These are phyloP conservation scores for Debaryomyces fabryi DNA, from an alignment of 1,139 yeast species.

Conservation along the genomic window DNA sequence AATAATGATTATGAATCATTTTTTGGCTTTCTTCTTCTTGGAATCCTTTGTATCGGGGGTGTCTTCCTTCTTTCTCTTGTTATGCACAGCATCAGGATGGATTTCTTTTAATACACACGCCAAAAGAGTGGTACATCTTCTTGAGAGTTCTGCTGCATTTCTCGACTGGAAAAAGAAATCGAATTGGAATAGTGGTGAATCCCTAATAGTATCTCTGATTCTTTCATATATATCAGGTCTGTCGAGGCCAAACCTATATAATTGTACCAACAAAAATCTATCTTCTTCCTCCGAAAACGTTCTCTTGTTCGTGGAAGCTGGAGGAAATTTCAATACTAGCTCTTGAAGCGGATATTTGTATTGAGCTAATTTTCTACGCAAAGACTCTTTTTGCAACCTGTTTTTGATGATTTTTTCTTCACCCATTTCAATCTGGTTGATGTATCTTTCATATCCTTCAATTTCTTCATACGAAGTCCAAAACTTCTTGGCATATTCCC, in stretches of 20 bases:
- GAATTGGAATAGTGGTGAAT: slow-evolving; percentile 63
- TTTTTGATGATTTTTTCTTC: slow-evolving; percentile 66
- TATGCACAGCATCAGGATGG: slow-evolving; percentile 18
- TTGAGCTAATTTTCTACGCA: slow-evolving; percentile 62
- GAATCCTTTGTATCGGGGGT: slow-evolving; percentile 14
- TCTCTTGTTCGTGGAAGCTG: slow-evolving; percentile 56
- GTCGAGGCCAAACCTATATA: slow-evolving; percentile 68
- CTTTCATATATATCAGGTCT: slow-evolving; percentile 65
- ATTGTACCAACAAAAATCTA: slow-evolving; percentile 64
- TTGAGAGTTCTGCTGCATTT: slow-evolving; percentile 61
- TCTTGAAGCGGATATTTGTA: slow-evolving; percentile 70
- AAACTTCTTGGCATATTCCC: slow-evolving; percentile 65
- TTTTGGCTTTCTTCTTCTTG: slow-evolving; percentile 15
- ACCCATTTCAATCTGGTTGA: slow-evolving; percentile 71
- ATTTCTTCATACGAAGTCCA: slow-evolving; percentile 68
- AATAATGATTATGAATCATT: slow-evolving; percentile 4
- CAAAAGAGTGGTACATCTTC: slow-evolving; percentile 69
- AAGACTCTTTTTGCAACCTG: slow-evolving; percentile 65
- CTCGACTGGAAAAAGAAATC: slow-evolving; percentile 76
- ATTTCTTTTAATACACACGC: slow-evolving; percentile 68
- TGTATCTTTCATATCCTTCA: slow-evolving; percentile 71
- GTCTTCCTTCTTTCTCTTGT: slow-evolving; percentile 21
- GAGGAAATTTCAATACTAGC: slow-evolving; percentile 60
- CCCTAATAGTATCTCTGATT: slow-evolving; percentile 62
- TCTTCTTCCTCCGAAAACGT: slow-evolving; percentile 77